Base-by-base conservation (phyloP, 768 basidiomycete genomes). In the Holtermannia corniformis region DNA sequence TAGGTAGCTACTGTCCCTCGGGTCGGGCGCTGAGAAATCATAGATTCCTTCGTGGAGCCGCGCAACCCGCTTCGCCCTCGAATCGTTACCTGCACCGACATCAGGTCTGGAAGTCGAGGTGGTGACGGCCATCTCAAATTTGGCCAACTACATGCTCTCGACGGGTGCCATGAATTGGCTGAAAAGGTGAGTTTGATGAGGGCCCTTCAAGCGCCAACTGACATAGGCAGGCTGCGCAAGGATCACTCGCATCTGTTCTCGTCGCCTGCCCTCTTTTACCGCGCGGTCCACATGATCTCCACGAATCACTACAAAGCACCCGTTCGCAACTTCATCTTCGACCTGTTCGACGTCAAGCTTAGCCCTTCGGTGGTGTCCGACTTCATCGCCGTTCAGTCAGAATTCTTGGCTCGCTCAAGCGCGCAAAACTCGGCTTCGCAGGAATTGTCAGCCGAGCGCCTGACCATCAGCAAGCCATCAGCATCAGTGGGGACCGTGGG, bases 121-220 rank as follows among this genome's bases (percentile, higher is more conserved):
- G 24, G 79, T 92, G 61, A 84, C 85, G 3, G 87, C 88, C 3
- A 87, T 99, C 47, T 85, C 90, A 62, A 96, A 96, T 68, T 77
- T 99, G 41, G 84, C 86, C 24, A 99, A 99, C 67, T 88, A 91
- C 19, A 91, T 97, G 47, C 86, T 97, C 53, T 91, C 92, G 0
- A 92, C 92, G 64, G 82, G 87, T 21, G 91, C 95, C 1, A 97
- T 95, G 21, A 81, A 89, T 44, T 84, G 88, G 16, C 76, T 99
- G 37, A 84, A 88, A 24, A 81, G 81, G 90, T 91, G 64, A 58
- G 79, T 71, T 19, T n/a, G n/a, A n/a, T n/a, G 3, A 42, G 19
- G 13, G 47, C 26, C 5, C 5, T 50, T 19, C 41, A 24, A 16
- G 4, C 2, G 27, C 20, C 4, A 11, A 3, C 14, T 47, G 5